These are phyloP conservation scores for Balamuthia mandrillaris DNA, from an alignment of 208 protist genomes.

Conservation along the genomic window DNA sequence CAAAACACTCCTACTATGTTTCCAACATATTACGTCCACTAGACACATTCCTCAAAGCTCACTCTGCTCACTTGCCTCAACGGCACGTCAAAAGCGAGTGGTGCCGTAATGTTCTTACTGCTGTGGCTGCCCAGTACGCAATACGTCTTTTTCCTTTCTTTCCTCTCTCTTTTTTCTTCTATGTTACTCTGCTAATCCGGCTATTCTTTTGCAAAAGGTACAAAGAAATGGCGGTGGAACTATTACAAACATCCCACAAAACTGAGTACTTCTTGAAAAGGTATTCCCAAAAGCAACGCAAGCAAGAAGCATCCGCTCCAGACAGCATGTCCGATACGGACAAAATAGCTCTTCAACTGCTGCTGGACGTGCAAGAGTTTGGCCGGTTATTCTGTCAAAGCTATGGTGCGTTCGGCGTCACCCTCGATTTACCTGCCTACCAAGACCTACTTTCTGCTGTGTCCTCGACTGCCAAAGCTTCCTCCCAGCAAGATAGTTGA, in stretches of 20 bases:
- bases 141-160: too few relatives aligned
- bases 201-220: background rate
- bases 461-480: background rate
- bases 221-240: background rate
- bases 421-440: background rate
- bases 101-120: background rate
- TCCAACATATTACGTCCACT: slow-evolving; percentile 19
- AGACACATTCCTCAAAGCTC: slow-evolving; percentile 18
- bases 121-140: background rate
- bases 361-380: slow-evolving; percentile 8
- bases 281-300: background rate
- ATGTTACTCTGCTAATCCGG: background rate
- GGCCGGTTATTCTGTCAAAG: background rate
- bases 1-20: slow-evolving; percentile 30
- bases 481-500: background rate
- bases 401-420: background rate
- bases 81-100: background rate
- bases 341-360: slow-evolving; percentile 5
- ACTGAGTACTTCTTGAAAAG: background rate
- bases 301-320: background rate
- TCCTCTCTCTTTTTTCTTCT: background rate
- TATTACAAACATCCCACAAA: background rate
- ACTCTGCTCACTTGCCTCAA: background rate
- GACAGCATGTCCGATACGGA: background rate
- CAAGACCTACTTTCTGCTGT: background rate